Evolutionary conservation across 2,329 filamentous ascomycete genomes (phyloP), one percentile per base, ranked within the genome.

Genomic region (Colletotrichum zoysiae): DNA sequence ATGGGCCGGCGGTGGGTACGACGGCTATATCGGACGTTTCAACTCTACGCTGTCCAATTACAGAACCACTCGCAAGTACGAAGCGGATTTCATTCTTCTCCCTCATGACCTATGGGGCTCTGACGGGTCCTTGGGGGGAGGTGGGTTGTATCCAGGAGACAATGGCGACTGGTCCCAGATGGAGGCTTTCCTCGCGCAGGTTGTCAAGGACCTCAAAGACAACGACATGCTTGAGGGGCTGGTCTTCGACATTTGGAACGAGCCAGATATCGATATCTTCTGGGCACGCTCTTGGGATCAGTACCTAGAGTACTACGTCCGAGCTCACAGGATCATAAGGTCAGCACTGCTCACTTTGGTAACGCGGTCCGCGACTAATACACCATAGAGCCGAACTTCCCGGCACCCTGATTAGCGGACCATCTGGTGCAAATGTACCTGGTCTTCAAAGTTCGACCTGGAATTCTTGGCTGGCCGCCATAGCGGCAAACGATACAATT

Each of bases 191-290:
- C 72, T 86, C 1, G 77, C 79, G 0, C 79, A 80, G 30, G 76
- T 84, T 3, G 76, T 84, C 33, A 75, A 76, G 1, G 83, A 78
- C 38, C 80, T 84, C 14, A 80, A 79, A 33, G 77, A 76, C 2
- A 84, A 84, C 71, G 74, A 78, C 42, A 81, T 80, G 76, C 78
- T 75, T 26, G 77, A 77, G 0, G 81, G 79, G 0, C 73, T 88
- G 0, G 78, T 85, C 0, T 77, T 85, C 12, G 87, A 88, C 63
- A 82, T 87, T 46, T 88, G 86, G 86, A 88, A 88, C 67, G 86
- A 88, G 76, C 84, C 86, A 0, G 86, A 88, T 23, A 26, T 75
- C 7, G 65, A n/a, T 4, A 59, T 59, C 11, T 78, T 78, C 53
- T 78, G 77, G 76, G 44, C 38, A 2, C 58, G 73, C 0, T 62